Evolutionary conservation across 345 rosid genomes (phyloP).

Genomic region (Populus tremula): DNA sequence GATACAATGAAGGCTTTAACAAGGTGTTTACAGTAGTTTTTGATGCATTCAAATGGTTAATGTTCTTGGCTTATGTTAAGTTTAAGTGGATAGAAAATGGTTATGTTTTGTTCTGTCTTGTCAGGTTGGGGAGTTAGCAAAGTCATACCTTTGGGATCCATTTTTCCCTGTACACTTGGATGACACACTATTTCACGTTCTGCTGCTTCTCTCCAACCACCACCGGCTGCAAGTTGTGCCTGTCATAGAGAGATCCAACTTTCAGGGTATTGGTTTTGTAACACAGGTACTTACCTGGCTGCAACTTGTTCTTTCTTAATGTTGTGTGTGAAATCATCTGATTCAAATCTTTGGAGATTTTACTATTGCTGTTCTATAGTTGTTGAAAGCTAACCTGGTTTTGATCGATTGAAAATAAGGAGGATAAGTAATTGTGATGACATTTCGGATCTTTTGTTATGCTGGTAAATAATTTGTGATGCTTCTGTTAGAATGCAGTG

Average conservation of each 20-base stretch:
- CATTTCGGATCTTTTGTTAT: neutral
- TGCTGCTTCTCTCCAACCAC: conserved; percentile 44
- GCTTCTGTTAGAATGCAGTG: conserved; percentile 33
- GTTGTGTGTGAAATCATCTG: neutral
- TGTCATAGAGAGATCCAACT: conserved; percentile 16
- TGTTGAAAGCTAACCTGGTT: neutral
- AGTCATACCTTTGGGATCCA: conserved; percentile 42
- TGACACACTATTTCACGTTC: conserved; percentile 42
- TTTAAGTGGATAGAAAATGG: no score
- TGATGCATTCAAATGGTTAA: no score
- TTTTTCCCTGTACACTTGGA: conserved; percentile 39
- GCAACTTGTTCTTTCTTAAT: neutral
- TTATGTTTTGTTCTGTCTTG: neutral
- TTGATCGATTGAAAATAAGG: neutral
- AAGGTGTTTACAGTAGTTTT: no score
- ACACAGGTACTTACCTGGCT: conserved; percentile 30
- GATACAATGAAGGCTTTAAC: neutral
- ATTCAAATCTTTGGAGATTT: no score
- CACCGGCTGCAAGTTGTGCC: conserved; percentile 37
- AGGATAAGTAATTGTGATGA: neutral
- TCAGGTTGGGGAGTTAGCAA: conserved; percentile 44
- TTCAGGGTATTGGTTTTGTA: conserved; percentile 30
- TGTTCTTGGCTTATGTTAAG: neutral
- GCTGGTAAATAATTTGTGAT: neutral
- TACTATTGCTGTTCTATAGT: no score